Evolutionary conservation across 1,284 basidiomycete genomes (phyloP).

Genomic region (Sporisorium exsertum): DNA sequence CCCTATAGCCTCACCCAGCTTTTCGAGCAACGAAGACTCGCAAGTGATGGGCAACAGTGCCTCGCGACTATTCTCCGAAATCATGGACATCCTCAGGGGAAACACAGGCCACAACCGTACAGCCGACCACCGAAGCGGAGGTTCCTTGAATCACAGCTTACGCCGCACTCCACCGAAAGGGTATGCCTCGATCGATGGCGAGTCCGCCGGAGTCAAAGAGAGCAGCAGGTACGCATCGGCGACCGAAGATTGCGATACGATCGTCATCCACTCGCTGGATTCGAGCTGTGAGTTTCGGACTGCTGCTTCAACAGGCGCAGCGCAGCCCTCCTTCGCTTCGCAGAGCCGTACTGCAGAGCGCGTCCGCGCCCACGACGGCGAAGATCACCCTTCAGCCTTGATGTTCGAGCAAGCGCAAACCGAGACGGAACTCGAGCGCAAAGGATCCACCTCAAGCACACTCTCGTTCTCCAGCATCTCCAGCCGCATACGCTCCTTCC

Average conservation of each 20-base stretch:
- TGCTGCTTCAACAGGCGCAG: slow-evolving; percentile 2
- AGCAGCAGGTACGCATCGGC: slow-evolving; percentile 7
- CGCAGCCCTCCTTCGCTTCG: neutral
- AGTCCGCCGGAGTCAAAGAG: neutral
- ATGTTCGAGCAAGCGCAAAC: neutral
- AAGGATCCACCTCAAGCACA: slow-evolving; percentile 20
- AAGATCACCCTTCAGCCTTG: neutral
- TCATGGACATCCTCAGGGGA: slow-evolving; percentile 38
- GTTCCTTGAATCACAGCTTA: neutral
- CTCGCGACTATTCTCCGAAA: slow-evolving; percentile 31
- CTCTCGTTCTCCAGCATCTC: slow-evolving; percentile 24
- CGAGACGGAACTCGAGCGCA: slow-evolving; percentile 2
- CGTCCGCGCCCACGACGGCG: neutral
- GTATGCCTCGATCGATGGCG: slow-evolving; percentile 23
- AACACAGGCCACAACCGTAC: neutral
- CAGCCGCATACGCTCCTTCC: slow-evolving; percentile 21
- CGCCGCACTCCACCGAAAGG: slow-evolving; percentile 17
- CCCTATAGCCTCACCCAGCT: slow-evolving; percentile 9
- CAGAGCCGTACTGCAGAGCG: neutral
- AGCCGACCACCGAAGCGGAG: neutral
- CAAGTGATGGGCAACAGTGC: slow-evolving; percentile 15
- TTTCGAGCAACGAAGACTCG: slow-evolving; percentile 17
- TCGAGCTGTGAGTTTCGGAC: slow-evolving; percentile 14
- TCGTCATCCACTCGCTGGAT: slow-evolving; percentile 17
- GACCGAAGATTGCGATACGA: neutral